A percentile compares a stretch with the other conserved stretches of the same genome.
phyloP scores from a whole-genome alignment of 2,329 filamentous ascomycete genomes.

The Sclerotinia spermophila region DNA sequence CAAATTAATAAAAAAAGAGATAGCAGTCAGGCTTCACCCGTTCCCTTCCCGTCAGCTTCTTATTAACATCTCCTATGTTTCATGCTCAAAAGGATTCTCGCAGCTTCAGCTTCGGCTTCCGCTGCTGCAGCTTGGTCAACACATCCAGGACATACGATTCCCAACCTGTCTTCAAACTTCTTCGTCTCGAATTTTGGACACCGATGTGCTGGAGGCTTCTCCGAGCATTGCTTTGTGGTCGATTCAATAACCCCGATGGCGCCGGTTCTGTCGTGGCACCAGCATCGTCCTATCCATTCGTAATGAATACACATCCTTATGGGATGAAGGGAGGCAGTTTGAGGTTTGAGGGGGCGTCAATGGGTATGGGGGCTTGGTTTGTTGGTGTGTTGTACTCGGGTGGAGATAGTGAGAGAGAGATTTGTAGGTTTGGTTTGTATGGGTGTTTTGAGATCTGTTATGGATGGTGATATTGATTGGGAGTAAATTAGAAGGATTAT shows the following conservation, averaged over 20 bases:
- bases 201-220: neutral
- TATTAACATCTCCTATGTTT: neutral
- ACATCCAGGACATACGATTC: neutral
- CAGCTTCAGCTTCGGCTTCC: no score
- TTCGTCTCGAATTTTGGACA: neutral
- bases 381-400: neutral
- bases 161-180: accelerated
- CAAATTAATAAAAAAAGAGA: neutral
- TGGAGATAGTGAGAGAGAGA: neutral
- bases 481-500: no score
- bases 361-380: neutral
- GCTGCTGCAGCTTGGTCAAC: neutral
- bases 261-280: neutral
- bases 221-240: accelerated
- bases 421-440: no score
- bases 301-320: neutral
- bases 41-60: neutral
- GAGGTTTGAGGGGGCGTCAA: no score
- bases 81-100: neutral
- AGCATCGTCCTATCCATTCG: neutral
- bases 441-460: no score
- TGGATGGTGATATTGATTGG: no score
- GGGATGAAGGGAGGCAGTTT: neutral
- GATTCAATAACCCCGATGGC: neutral
- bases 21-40: neutral